phyloP scores from a whole-genome alignment of 2,329 filamentous ascomycete species.

The Alternaria panax region DNA sequence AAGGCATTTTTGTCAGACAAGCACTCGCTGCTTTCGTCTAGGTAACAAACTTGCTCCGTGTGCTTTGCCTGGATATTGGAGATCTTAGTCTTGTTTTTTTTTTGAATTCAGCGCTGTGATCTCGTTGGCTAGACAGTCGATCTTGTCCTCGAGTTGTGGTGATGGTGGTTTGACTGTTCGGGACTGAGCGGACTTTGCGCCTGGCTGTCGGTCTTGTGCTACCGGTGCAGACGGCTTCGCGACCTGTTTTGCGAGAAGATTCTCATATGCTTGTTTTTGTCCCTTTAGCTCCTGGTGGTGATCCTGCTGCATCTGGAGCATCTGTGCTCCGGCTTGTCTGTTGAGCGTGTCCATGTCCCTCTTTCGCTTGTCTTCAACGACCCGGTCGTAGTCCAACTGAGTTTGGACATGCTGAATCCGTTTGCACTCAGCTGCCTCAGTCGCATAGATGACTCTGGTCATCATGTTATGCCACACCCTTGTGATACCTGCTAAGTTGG shows the following conservation, averaged over 20 bases:
- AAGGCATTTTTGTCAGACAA: not conserved
- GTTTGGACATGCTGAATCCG: conserved; percentile 1
- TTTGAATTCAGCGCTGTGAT: not conserved
- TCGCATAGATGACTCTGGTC: not conserved
- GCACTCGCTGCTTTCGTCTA: not conserved
- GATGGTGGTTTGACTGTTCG: not conserved
- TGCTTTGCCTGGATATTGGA: not conserved
- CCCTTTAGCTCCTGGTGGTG: conserved; percentile 4
- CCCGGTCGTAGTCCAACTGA: conserved; percentile 8
- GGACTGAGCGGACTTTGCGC: not conserved
- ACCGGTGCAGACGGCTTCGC: not conserved
- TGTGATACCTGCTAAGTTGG: not conserved
- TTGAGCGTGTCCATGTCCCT: not conserved
- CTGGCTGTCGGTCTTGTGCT: not conserved
- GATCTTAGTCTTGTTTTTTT: not conserved
- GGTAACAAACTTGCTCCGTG: not conserved
- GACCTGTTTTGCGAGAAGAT: not conserved
- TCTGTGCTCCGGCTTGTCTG: not conserved
- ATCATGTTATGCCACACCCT: conserved; percentile 1
- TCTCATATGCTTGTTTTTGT: not conserved
- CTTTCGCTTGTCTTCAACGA: not conserved
- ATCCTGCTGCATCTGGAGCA: conserved; percentile 2
- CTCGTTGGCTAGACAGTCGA: not conserved
- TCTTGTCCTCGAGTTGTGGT: not conserved
- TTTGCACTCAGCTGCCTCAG: conserved; percentile 2